Base-by-base conservation (phyloP, 495 filamentous ascomycete genomes). In the Opeltia flavorubescens region DNA sequence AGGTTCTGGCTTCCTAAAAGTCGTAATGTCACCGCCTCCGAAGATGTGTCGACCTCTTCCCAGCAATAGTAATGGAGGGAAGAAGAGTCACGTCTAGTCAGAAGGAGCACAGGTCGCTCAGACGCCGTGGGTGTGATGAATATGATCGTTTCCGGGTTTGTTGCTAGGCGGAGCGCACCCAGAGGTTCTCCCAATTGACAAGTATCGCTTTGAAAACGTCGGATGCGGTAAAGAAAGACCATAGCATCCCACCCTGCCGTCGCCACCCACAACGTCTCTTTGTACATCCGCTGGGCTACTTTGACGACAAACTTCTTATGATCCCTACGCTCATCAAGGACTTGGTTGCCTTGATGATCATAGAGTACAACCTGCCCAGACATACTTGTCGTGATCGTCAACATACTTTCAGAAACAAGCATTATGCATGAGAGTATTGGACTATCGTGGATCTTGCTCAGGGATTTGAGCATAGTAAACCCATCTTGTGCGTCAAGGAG, bases 201-300 rank as follows among this genome's bases (percentile, higher is more conserved):
- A 17, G 4, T 23, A 31, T 42, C 9, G 9, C 21, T 34, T 34
- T 30, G 11, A 33, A 47, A 28, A 65, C 27, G 13, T 20, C 44
- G 44, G 13, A 67, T 11, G 27, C 47, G 51, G 55, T 83, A 82
- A 18, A 83, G 39, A 26, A 67, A 55, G 31, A 84, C 62, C 43
- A 67, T 77, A 5, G 67, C 56, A 54, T 84, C 80, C 76, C 81
- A 84, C 3, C 77, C 77, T 5, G 78, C 78, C 6, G 76, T 83
- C 2, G 76, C 75, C 44, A 83, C 50, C 64, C 74, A 73, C 35
- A 30, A 44, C 15, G 40, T 33, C 12, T 43, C 41, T 13, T 49
- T 40, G 35, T 67, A 56, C 38, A 66, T 55, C 53, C 5, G 24
- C 3, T 60, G 62, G 5, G 60, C 62, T 0, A 77, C 64, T 49